Conservation (phyloP, 257 asterid genomes). For the Mitragyna speciosa region DNA sequence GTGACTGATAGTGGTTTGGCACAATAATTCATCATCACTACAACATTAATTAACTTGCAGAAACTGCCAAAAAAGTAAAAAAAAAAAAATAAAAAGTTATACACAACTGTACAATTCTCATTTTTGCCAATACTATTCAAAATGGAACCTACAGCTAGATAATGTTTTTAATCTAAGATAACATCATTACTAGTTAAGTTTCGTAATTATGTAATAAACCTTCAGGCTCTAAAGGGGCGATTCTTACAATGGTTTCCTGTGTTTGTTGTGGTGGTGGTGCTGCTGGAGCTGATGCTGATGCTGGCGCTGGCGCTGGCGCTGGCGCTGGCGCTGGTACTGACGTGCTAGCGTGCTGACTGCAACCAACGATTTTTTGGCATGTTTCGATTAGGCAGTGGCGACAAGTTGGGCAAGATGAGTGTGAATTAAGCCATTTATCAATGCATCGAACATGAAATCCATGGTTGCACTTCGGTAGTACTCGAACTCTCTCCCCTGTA, state of each 20-base stretch:
- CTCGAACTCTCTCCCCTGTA: constrained; percentile 20
- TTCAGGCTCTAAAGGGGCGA: constrained; percentile 27
- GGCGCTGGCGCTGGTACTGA: not conserved
- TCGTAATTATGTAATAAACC: constrained; percentile 16
- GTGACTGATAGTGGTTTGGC: not conserved
- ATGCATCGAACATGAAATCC: constrained; percentile 33
- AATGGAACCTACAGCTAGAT: constrained; percentile 6
- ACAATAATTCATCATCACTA: not conserved
- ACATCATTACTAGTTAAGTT: not conserved
- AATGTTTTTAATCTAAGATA: constrained; percentile 2
- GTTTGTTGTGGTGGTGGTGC: not conserved
- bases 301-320: not conserved
- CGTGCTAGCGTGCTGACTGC: not conserved
- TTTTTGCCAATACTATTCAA: not conserved
- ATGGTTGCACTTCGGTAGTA: constrained; percentile 32
- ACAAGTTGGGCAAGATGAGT: constrained; percentile 40
- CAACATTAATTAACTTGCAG: not conserved
- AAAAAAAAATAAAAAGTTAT: not conserved
- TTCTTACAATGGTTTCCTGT: constrained; percentile 14
- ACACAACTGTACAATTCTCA: constrained; percentile 6
- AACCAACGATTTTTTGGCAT: constrained; percentile 23
- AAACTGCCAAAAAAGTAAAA: not conserved
- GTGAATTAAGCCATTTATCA: constrained; percentile 34
- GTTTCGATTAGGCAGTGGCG: constrained; percentile 36
- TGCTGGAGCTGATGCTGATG: not conserved